Base-by-base conservation (phyloP, 2,329 filamentous ascomycete genomes). In the Graphiopsis chlorocephala region DNA sequence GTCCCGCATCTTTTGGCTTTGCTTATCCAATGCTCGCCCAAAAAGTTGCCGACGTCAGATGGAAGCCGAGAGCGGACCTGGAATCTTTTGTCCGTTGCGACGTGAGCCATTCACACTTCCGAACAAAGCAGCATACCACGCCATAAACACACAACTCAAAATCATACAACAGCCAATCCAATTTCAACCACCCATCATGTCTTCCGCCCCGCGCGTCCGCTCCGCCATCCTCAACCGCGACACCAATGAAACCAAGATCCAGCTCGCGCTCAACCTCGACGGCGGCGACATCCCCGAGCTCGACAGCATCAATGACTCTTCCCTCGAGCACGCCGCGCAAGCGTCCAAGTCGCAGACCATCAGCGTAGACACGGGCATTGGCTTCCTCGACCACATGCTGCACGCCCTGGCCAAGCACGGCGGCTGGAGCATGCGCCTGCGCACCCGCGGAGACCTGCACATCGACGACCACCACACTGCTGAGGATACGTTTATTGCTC, bases 391-490 rank as follows among this genome's bases (percentile, higher is more conserved):
- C 81, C 95, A 99, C 83, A 98, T 99, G 94, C 85, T 98, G 59
- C 95, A 99, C 79, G 95, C 95, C 6, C 85, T 98, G 63, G 91
- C 95, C 59, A 98, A 99, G 81, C 95, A 99, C 80, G 88, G 91
- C 6, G 94, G 95, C 68, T 98, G 94, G 95, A 95, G 90, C 81
- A 80, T 99, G 72, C 88, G 88, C 33, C 82, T 99, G 64, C 84
- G 87, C 69, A 96, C 92, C 79, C 86, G 90, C 77, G 95, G 95
- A 63, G 95, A 99, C 80, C 81, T 98, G 61, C 91, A 96, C 82
- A 93, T 99, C 78, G 95, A 99, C 81, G 95, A 98, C 84, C 95
- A 99, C 82, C 95, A 99, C 85, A 97, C 94, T 10, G 90, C 93
- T 68, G 95, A 99, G 83, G 95, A 99, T 77, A 90, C 92, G 66